Conservation (phyloP, 2,329 filamentous ascomycete species). For the Rhinocladiella similis region DNA sequence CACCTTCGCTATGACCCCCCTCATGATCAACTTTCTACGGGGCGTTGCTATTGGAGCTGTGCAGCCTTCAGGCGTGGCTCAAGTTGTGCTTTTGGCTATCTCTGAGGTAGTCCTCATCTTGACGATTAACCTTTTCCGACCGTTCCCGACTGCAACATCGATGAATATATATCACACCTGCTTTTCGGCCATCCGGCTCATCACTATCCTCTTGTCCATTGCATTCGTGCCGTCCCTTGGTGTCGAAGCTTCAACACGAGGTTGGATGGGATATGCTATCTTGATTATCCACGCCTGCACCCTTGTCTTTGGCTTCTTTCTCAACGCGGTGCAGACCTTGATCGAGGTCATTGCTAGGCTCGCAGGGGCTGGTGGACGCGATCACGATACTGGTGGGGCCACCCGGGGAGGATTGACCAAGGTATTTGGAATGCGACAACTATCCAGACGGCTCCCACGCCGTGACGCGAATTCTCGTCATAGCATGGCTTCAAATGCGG, state of each 20-base stretch:
- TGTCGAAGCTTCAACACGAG: constrained; percentile 75
- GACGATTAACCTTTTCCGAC: constrained; percentile 83
- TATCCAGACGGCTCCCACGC: constrained; percentile 70
- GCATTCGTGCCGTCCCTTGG: constrained; percentile 82
- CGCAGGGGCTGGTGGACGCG: constrained; percentile 69
- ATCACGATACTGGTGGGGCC: constrained; percentile 53
- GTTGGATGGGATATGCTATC: constrained; percentile 94
- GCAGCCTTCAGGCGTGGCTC: constrained; percentile 88
- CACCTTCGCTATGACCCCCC: constrained; percentile 83
- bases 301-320: constrained; percentile 85
- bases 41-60: constrained; percentile 90
- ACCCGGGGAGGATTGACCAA: constrained; percentile 82
- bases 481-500: constrained; percentile 79
- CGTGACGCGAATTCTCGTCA: constrained; percentile 63
- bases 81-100: constrained; percentile 87
- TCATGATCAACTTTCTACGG: constrained; percentile 79
- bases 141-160: constrained; percentile 85
- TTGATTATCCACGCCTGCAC: constrained; percentile 82
- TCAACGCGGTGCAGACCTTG: constrained; percentile 87
- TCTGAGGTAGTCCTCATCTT: constrained; percentile 90
- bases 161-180: constrained; percentile 96
- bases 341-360: constrained; percentile 84
- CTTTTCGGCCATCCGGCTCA: constrained; percentile 75
- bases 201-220: constrained; percentile 73
- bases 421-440: constrained; percentile 87